Conservation (phyloP, 2,329 filamentous ascomycete species). For the Zasmidium angulare region DNA sequence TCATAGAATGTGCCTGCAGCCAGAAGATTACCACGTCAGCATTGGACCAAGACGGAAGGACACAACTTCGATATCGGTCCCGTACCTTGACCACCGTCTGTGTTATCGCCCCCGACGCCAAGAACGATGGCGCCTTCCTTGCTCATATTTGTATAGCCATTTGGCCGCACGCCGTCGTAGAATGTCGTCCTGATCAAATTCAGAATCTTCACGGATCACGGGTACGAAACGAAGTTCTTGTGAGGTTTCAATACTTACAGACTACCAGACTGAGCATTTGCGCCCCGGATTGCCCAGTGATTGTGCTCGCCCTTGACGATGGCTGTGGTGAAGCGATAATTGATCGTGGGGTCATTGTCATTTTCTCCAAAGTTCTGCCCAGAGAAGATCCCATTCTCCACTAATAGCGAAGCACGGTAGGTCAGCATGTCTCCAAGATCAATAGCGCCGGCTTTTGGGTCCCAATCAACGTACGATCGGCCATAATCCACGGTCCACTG, state of each 20-base stretch:
- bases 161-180: conserved; percentile 58
- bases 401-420: too few relatives aligned
- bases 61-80: too few relatives aligned
- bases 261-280: conserved; percentile 53
- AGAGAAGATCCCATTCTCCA: conserved; percentile 66
- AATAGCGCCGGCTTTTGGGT: too few relatives aligned
- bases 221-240: too few relatives aligned
- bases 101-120: conserved; percentile 60
- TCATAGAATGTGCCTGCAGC: conserved; percentile 58
- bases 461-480: too few relatives aligned
- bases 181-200: conserved; percentile 45
- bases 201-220: too few relatives aligned
- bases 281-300: conserved; percentile 61
- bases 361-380: conserved; percentile 50
- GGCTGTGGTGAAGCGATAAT: conserved; percentile 57
- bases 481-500: conserved; percentile 65
- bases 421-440: too few relatives aligned
- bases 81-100: too few relatives aligned
- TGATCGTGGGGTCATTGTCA: conserved; percentile 52
- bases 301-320: conserved; percentile 57
- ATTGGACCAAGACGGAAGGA: too few relatives aligned
- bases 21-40: conserved; percentile 41
- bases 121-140: conserved; percentile 66
- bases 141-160: conserved; percentile 57
- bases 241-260: conserved; percentile 43